These are phyloP conservation scores for Botrytis galanthina DNA, from an alignment of 2,329 filamentous ascomycete species.

Conservation along the genomic window DNA sequence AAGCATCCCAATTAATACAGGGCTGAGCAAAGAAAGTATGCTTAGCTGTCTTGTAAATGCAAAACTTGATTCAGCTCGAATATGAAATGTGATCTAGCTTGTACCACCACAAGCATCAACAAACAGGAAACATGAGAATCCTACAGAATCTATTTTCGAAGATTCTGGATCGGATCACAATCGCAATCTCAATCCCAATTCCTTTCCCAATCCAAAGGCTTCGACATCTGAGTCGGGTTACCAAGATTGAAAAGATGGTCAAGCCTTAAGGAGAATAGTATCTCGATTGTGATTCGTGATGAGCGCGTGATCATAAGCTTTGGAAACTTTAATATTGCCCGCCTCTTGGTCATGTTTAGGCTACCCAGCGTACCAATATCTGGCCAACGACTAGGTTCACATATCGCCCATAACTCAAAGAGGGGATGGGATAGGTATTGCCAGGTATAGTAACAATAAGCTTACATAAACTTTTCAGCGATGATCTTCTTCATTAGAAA, in stretches of 20 bases:
- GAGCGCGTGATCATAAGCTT: background rate
- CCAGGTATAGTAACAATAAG: slow-evolving; percentile 6
- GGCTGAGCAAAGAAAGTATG: slow-evolving; percentile 5
- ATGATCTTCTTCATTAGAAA: background rate
- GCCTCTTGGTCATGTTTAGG: background rate
- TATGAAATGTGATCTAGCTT: background rate
- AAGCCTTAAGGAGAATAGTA: background rate
- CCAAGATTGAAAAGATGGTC: background rate
- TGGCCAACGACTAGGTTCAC: background rate
- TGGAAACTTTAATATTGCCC: background rate
- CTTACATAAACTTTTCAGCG: slow-evolving; percentile 5
- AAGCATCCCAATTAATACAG: background rate
- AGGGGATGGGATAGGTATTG: background rate
- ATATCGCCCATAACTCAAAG: slow-evolving; percentile 9
- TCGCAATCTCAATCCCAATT: background rate
- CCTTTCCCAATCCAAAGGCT: background rate
- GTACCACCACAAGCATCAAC: background rate
- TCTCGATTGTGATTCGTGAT: background rate
- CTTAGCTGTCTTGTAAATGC: background rate
- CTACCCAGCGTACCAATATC: background rate
- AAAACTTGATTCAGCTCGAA: slow-evolving; percentile 8
- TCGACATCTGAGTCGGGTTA: slow-evolving; percentile 4
- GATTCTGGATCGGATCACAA: background rate
- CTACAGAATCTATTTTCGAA: background rate
- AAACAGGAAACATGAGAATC: background rate